phyloP scores from a whole-genome alignment of 2,329 filamentous ascomycete genomes.

The Cryphonectria nitschkei region DNA sequence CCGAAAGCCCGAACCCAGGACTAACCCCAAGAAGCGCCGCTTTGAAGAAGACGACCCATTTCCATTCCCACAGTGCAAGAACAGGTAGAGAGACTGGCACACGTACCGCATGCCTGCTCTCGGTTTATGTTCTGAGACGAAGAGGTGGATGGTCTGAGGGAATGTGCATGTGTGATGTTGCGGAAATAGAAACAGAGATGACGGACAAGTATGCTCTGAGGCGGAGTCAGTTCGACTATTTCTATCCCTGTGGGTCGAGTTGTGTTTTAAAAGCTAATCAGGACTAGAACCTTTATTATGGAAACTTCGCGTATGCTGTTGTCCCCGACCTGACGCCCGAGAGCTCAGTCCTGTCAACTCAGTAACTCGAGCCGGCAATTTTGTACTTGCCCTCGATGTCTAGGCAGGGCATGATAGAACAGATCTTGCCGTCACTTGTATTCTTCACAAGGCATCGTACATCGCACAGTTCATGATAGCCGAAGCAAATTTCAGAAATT shows the following conservation, averaged over 20 bases:
- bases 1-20: not conserved
- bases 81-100: not conserved
- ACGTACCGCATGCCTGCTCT: not conserved
- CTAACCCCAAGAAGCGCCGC: not conserved
- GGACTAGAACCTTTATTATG: not conserved
- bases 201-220: not conserved
- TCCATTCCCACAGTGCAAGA: not conserved
- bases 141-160: not conserved
- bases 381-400: not conserved
- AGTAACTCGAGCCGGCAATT: not conserved
- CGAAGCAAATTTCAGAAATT: not conserved
- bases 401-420: not conserved
- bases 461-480: not conserved
- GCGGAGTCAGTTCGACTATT: not conserved
- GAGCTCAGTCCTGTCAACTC: not conserved
- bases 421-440: not conserved
- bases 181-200: not conserved
- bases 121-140: not conserved
- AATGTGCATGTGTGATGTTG: not conserved
- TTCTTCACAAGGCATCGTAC: not conserved
- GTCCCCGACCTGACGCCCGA: not conserved
- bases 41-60: conserved; percentile 6
- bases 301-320: not conserved
- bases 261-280: not conserved
- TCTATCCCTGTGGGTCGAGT: not conserved